Conservation (phyloP, 2,329 filamentous ascomycete species). For the Biscogniauxia mediterranea region DNA sequence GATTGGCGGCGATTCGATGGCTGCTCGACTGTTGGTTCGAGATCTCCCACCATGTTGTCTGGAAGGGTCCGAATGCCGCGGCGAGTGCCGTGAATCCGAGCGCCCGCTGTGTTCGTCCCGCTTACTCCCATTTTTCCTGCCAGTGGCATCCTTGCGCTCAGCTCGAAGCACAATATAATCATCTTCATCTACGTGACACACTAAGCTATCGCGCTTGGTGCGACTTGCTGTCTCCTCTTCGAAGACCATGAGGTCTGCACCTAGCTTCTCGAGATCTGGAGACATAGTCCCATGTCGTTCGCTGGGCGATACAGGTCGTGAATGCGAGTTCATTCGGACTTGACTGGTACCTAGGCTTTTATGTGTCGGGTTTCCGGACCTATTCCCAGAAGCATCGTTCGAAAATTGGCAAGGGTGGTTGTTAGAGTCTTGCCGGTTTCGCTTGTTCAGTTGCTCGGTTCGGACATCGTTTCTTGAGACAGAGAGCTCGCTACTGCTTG, state of each 20-base stretch:
- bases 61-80: slow-evolving; percentile 4
- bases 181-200: slow-evolving; percentile 27
- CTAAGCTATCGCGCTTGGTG: slow-evolving; percentile 21
- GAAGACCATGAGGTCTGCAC: slow-evolving; percentile 24
- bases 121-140: slow-evolving; percentile 7
- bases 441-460: background rate
- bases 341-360: too few species aligned
- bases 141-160: slow-evolving; percentile 8
- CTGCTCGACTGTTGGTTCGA: slow-evolving; percentile 11
- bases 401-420: too few species aligned
- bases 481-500: slow-evolving; percentile 22
- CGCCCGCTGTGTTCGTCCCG: slow-evolving; percentile 3
- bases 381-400: too few species aligned
- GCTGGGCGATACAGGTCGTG: background rate
- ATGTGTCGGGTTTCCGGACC: too few species aligned
- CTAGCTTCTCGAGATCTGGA: slow-evolving; percentile 22
- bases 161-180: slow-evolving; percentile 19
- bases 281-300: slow-evolving; percentile 1
- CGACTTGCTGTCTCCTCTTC: slow-evolving; percentile 16
- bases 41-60: slow-evolving; percentile 6
- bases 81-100: slow-evolving; percentile 5
- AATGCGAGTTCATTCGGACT: background rate
- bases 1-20: slow-evolving; percentile 3
- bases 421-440: background rate
- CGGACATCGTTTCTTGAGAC: background rate